Evolutionary conservation across 129 eudicot species (phyloP).

Genomic region (Centrapalus pauciflorus): DNA sequence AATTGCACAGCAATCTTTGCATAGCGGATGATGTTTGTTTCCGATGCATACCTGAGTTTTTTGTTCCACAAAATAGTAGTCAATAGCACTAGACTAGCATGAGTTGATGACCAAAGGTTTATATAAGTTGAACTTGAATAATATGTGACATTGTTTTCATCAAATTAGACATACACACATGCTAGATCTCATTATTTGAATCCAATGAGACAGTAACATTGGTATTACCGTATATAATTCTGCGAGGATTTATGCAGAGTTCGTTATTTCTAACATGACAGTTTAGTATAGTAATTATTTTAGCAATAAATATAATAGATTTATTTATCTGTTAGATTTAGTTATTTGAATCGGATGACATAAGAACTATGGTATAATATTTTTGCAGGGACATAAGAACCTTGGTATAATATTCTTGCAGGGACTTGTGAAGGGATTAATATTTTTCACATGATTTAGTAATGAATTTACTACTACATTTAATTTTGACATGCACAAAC

Average conservation of each 20-base stretch:
- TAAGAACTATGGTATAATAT: too few species aligned
- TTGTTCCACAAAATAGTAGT: neutral
- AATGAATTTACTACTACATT: neutral
- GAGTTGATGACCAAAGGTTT: neutral
- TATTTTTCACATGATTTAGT: too few species aligned
- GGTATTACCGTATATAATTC: neutral
- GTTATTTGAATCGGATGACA: too few species aligned
- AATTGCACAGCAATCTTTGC: constrained; percentile 86
- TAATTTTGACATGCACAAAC: neutral
- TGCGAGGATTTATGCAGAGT: neutral
- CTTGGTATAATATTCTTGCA: too few species aligned
- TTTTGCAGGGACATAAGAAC: too few species aligned
- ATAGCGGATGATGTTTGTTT: constrained; percentile 53
- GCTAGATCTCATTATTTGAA: neutral
- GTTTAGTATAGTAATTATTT: neutral
- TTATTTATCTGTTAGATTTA: too few species aligned
- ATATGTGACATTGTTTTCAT: neutral
- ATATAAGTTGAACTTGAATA: constrained; percentile 3
- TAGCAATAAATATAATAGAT: too few species aligned
- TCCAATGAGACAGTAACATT: neutral
- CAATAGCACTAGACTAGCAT: neutral
- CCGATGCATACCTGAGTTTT: constrained; percentile 62
- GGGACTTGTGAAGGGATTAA: too few species aligned
- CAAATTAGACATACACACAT: neutral
- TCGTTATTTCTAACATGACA: neutral